phyloP scores from a whole-genome alignment of 306 rosid genomes.

The Lotus japonicus region DNA sequence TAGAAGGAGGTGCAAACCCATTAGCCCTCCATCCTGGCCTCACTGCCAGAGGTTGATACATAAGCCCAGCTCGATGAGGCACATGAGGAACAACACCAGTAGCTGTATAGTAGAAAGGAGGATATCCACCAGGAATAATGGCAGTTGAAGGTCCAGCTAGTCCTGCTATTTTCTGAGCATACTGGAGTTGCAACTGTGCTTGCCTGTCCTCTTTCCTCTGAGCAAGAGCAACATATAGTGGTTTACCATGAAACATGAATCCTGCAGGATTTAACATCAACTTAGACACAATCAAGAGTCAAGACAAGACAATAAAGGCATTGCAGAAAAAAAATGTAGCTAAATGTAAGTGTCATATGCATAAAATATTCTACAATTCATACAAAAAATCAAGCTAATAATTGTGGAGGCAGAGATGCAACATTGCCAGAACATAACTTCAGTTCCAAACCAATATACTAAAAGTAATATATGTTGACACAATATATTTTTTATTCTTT shows the following conservation, averaged over 20 bases:
- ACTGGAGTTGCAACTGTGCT: conserved; percentile 57
- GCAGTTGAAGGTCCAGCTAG: conserved; percentile 50
- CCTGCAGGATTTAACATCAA: conserved; percentile 42
- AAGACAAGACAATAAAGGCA: not conserved
- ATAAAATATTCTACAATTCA: not conserved
- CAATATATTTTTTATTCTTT: not conserved
- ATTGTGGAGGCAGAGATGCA: not conserved
- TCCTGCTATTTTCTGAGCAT: conserved; percentile 54
- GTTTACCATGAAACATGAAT: conserved; percentile 73
- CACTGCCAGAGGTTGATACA: conserved; percentile 57
- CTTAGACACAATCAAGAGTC: not conserved
- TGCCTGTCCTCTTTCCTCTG: conserved; percentile 88
- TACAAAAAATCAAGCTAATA: not conserved
- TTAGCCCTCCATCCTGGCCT: conserved; percentile 68
- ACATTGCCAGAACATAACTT: conserved; percentile 7
- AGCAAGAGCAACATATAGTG: conserved; percentile 78
- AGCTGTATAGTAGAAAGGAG: conserved; percentile 64
- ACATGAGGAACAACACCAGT: conserved; percentile 51
- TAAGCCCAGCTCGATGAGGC: conserved; percentile 49
- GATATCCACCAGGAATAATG: conserved; percentile 60
- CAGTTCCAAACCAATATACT: not conserved
- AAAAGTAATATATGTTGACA: not conserved
- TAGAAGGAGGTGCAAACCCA: conserved; percentile 46
- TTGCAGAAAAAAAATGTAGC: conserved; percentile 10
- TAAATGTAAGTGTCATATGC: conserved; percentile 3